phyloP scores from a whole-genome alignment of 2,329 filamentous ascomycete genomes.

The Aspergillus fischeri region DNA sequence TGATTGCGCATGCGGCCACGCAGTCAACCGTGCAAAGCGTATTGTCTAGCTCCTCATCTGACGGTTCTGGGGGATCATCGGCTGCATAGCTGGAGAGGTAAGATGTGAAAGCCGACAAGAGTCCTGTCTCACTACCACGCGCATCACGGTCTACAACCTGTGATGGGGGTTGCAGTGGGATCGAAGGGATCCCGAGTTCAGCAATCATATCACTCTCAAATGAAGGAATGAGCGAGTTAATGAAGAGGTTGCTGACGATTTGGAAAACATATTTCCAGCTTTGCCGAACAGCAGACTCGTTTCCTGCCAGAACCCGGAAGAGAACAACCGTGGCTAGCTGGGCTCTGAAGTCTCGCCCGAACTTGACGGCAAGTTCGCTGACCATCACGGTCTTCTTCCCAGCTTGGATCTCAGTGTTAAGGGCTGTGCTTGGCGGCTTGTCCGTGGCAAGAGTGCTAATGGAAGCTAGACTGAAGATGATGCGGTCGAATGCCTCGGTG shows the following conservation, averaged over 20 bases:
- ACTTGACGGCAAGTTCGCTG: constrained; percentile 92
- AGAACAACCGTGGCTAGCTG: constrained; percentile 93
- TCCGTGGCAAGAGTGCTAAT: constrained; percentile 85
- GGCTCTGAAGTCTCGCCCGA: constrained; percentile 88
- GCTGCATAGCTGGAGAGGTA: constrained; percentile 99
- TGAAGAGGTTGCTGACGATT: constrained; percentile 92
- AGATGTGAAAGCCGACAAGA: constrained; percentile 91
- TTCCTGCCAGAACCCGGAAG: constrained; percentile 84
- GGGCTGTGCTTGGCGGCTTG: constrained; percentile 69
- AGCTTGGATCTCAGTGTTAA: constrained; percentile 94
- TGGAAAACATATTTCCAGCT: constrained; percentile 65
- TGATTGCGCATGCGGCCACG: constrained; percentile 82
- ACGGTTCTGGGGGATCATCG: constrained; percentile 94
- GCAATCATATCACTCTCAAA: constrained; percentile 66
- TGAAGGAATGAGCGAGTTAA: constrained; percentile 85
- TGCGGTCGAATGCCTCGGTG: constrained; percentile 84
- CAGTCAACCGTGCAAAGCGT: constrained; percentile 93
- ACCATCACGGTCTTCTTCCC: constrained; percentile 96
- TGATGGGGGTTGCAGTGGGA: constrained; percentile 85
- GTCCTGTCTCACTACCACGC: constrained; percentile 71
- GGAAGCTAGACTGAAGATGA: constrained; percentile 81
- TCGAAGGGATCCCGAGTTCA: constrained; percentile 68
- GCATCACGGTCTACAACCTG: constrained; percentile 87
- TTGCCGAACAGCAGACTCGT: constrained; percentile 69
- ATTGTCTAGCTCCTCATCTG: constrained; percentile 93